Evolutionary conservation across 2,329 filamentous ascomycete genomes (phyloP).

Genomic region (Paecilomyces sp.): DNA sequence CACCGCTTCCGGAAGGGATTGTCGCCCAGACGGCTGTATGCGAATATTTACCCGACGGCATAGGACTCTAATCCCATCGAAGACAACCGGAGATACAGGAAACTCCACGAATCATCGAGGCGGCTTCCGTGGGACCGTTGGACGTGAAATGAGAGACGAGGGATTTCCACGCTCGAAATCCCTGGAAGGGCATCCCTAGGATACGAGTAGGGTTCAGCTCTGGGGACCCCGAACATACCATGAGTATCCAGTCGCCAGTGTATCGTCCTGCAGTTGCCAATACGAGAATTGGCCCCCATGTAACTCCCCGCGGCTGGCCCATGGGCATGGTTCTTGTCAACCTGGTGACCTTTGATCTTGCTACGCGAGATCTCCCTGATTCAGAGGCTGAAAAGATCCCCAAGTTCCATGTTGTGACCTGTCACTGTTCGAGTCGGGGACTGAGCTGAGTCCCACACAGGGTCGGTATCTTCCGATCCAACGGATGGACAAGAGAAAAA

Average conservation of each 20-base stretch:
- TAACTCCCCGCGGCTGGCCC: neutral
- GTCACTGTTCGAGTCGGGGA: neutral
- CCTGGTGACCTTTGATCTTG: neutral
- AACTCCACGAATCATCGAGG: neutral
- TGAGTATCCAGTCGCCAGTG: neutral
- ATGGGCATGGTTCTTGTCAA: neutral
- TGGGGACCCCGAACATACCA: neutral
- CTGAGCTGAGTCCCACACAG: neutral
- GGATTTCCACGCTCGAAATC: neutral
- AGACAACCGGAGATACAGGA: neutral
- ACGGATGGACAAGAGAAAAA: neutral
- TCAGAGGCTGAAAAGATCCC: neutral
- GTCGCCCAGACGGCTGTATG: neutral
- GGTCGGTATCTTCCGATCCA: neutral
- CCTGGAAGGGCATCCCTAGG: neutral
- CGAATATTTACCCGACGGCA: neutral
- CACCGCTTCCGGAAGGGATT: neutral
- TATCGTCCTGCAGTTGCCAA: neutral
- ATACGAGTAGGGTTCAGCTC: neutral
- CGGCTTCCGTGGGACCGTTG: neutral
- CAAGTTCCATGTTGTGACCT: neutral
- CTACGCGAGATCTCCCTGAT: neutral
- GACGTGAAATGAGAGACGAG: neutral
- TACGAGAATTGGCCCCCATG: neutral
- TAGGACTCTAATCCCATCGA: neutral